Evolutionary conservation across 2,329 filamentous ascomycete species (phyloP), one percentile per base, ranked within the genome.

Genomic region (Colletotrichum lindemuthianum): DNA sequence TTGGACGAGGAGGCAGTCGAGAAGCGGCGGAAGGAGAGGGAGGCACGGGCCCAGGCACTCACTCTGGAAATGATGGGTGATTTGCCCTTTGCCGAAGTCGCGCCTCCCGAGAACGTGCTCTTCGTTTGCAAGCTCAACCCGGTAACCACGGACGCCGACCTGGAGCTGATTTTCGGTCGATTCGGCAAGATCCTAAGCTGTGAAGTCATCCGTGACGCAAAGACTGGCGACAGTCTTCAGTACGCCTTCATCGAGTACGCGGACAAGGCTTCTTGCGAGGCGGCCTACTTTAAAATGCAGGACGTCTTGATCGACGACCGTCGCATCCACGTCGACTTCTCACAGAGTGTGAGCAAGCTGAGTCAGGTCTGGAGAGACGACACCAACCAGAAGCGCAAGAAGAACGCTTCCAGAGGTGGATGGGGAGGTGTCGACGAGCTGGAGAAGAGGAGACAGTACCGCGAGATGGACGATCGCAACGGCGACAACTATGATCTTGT

Each of bases 101-200:
- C 95, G 72, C 96, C 96, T 5, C 96, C 96, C 0, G 96, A 99
- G 79, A 98, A 99, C 76, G 90, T 99, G 12, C 84, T 99, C 2
- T 99, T 99, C 74, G 94, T 99, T 47, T 99, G 96, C 89, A 99
- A 99, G 76, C 84, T 99, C 47, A 99, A 99, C 72, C 96, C 96
- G 0, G 93, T 99, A 50, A 99, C 96, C 9, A 91, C 92, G 73
- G 95, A 97, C 73, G 91, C 97, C 72, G 96, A 99, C 74, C 83
- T 99, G 50, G 91, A 97, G 75, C 86, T 98, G 69, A 98, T 99
- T 68, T 99, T 99, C 78, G 95, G 92, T 60, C 94, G 96, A 0
- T 99, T 99, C 71, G 96, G 96, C 70, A 95, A 91, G 73, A 97
- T 99, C 45, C 77, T 98, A 32, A 97, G 93, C 50, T 99, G 96